These are phyloP conservation scores for Fusarium coicis DNA, from an alignment of 2,329 filamentous ascomycete species.

Conservation along the genomic window DNA sequence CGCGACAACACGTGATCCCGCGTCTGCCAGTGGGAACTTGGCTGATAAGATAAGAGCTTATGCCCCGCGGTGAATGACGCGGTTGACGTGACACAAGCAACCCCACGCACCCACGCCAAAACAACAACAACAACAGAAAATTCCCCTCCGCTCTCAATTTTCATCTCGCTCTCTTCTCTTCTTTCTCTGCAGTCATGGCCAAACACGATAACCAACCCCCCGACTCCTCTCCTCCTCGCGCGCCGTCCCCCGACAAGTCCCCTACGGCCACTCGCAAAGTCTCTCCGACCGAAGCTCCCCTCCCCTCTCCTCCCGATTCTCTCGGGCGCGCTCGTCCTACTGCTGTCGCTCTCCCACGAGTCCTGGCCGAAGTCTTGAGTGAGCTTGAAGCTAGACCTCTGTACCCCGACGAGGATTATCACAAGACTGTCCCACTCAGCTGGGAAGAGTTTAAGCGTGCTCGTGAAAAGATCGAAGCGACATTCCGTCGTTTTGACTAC, in stretches of 20 bases:
- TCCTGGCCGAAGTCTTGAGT: fast-evolving
- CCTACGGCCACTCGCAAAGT: fast-evolving
- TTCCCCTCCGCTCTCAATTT: neutral
- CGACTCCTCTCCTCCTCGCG: neutral
- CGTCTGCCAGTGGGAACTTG: fast-evolving
- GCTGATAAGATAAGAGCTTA: neutral
- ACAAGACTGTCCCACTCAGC: neutral
- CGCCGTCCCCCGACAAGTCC: neutral
- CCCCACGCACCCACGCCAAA: neutral
- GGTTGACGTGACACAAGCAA: neutral
- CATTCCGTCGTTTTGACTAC: neutral
- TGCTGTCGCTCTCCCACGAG: fast-evolving
- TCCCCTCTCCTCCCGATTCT: neutral
- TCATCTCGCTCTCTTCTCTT: neutral
- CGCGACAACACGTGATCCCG: neutral
- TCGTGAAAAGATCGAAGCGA: fast-evolving
- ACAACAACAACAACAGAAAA: neutral
- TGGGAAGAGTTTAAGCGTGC: neutral
- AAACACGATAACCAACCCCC: neutral
- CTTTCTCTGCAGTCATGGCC: neutral
- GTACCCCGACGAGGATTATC: neutral
- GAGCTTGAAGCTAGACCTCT: fast-evolving
- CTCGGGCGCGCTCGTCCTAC: fast-evolving
- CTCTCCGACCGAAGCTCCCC: neutral
- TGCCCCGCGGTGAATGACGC: neutral